These are phyloP conservation scores for Sinapis alba DNA, from an alignment of 441 rosid species.

Conservation along the genomic window DNA sequence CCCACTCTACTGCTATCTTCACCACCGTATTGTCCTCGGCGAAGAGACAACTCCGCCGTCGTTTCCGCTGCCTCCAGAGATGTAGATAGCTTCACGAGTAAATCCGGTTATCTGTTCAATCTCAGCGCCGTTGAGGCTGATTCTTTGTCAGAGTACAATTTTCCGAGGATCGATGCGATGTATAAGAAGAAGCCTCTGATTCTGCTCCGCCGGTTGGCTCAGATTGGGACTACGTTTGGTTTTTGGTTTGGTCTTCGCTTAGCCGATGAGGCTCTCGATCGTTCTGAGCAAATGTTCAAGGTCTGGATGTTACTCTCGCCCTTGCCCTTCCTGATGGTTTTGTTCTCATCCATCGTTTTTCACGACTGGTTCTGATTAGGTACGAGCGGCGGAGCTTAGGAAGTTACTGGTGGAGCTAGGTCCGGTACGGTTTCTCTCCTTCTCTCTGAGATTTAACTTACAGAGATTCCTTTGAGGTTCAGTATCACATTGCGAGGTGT, in stretches of 20 bases:
- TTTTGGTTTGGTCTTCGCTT: constrained; percentile 74
- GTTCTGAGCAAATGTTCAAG: constrained; percentile 75
- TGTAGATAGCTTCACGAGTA: constrained; percentile 72
- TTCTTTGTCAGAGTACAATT: constrained; percentile 58
- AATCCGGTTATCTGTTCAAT: constrained; percentile 80
- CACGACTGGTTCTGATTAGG: constrained; percentile 43
- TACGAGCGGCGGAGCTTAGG: constrained; percentile 90
- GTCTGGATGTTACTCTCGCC: no score
- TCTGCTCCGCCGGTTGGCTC: constrained; percentile 71
- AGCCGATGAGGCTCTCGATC: constrained; percentile 61
- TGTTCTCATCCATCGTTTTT: constrained; percentile 10
- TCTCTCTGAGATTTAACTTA: background rate
- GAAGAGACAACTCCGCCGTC: constrained; percentile 29
- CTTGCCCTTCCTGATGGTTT: no score
- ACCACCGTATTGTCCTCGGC: constrained; percentile 24
- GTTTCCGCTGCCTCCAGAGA: constrained; percentile 43
- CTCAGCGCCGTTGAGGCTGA: constrained; percentile 65
- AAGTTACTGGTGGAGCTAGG: constrained; percentile 80
- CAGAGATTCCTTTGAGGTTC: background rate
- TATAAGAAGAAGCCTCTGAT: constrained; percentile 69
- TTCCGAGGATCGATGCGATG: constrained; percentile 49
- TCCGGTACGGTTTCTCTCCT: constrained; percentile 62
- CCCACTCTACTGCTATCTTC: constrained; percentile 14
- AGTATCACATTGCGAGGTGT: constrained; percentile 2
- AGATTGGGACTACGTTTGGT: constrained; percentile 70